Percentiles rank a stretch among this genome's conserved stretches.
phyloP scores from a whole-genome alignment of 345 rosid genomes.

The Moricandia arvensis region DNA sequence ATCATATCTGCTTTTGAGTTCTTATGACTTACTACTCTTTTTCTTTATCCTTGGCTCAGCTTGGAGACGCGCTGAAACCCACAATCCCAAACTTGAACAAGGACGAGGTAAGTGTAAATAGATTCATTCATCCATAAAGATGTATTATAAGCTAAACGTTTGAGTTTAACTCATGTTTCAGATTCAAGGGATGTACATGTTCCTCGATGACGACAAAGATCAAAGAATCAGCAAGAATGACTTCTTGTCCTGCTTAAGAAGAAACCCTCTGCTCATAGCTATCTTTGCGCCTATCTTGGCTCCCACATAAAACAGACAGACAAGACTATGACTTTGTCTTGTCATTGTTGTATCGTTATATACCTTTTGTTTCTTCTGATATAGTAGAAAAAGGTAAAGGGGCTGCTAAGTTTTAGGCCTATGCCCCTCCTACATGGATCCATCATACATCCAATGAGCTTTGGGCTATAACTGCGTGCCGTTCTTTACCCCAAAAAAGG shows the following conservation, averaged over 20 bases:
- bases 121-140: constrained; percentile 2
- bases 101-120: constrained; percentile 50
- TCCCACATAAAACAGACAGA: constrained; percentile 23
- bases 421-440: neutral
- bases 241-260: constrained; percentile 55
- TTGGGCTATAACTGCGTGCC: too few relatives aligned
- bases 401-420: constrained; percentile 31
- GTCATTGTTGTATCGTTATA: constrained; percentile 10
- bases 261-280: constrained; percentile 70
- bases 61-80: constrained; percentile 54
- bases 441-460: too few relatives aligned
- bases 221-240: constrained; percentile 53
- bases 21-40: constrained; percentile 20
- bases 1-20: constrained; percentile 2
- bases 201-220: constrained; percentile 58
- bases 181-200: constrained; percentile 53
- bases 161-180: constrained; percentile 29
- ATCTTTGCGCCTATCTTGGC: constrained; percentile 48
- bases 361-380: constrained; percentile 9
- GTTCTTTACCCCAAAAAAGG: too few relatives aligned
- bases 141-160: neutral
- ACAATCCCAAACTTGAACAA: constrained; percentile 53
- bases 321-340: neutral
- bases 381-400: constrained; percentile 10
- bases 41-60: constrained; percentile 44